Evolutionary conservation across 2,329 filamentous ascomycete genomes (phyloP), one percentile per base, ranked within the genome.

Genomic region (Capronia coronata): DNA sequence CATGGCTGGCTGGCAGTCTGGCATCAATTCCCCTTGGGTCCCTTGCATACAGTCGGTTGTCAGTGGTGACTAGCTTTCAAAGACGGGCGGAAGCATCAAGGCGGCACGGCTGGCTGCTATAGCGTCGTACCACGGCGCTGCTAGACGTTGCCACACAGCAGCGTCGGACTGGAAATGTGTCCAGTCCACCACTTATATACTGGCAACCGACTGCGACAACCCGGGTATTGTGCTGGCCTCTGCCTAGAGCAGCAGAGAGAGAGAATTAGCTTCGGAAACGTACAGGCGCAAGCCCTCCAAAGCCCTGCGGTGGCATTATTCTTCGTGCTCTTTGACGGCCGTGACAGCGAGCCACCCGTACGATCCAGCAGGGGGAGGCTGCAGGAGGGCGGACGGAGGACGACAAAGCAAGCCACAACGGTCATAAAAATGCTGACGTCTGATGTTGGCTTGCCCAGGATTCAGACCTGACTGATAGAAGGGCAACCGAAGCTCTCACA

Each of bases 61-160:
- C 34, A 37, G 34, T 3, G 14, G 19, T 1, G 47, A 35, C 46
- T 19, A 45, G 39, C 43, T 27, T 32, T 43, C 25, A 44, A 22
- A 27, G 19, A 19, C 53, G 49, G 46, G 46, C 49, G 53, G 53
- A 55, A 50, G 53, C 49, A 50, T 46, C 4, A 50, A 48, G 40
- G 49, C 53, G 53, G 53, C 49, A 50, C 53, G 53, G 53, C 40
- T 46, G 46, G 44, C 22, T 39, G 52, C 52, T 7, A 50, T 47
- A 52, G 14, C 2, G 34, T 16, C 8, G 34, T 32, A 11, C 7
- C 29, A 32, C 29, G 29, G 25, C 46, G 27, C 29, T 27, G 49
- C 35, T 45, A 43, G 42, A 38, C 13, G 37, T n/a, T 9, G 7
- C 7, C 3, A 41, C 23, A 42, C 46, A 44, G 38, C 23, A 30